These are phyloP conservation scores for Candida pseudoviswanathii DNA, from an alignment of 1,139 yeast species.

Conservation along the genomic window DNA sequence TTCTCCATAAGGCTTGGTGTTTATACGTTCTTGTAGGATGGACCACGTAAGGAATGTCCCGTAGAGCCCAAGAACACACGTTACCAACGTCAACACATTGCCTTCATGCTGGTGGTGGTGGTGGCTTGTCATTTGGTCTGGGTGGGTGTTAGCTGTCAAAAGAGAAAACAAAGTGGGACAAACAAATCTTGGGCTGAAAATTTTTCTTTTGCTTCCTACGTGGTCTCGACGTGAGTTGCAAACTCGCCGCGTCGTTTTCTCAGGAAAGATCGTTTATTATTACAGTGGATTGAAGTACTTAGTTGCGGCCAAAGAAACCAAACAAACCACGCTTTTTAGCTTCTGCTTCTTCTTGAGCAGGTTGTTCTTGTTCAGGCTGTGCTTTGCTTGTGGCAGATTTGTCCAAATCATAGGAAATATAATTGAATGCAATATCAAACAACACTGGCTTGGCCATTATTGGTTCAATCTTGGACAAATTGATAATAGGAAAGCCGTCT, in stretches of 20 bases:
- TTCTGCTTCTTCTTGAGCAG: slow-evolving; percentile 23
- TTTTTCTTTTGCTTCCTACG: background rate
- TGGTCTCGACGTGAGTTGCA: too few relatives aligned
- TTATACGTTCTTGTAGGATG: slow-evolving; percentile 82
- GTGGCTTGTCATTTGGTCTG: background rate
- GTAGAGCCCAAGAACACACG: slow-evolving; percentile 76
- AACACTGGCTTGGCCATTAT: slow-evolving; percentile 82
- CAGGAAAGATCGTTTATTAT: background rate
- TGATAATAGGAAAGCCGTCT: slow-evolving; percentile 45
- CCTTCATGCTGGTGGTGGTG: slow-evolving; percentile 8
- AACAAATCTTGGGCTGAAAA: background rate
- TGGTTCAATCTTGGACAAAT: slow-evolving; percentile 51
- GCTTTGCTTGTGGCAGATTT: slow-evolving; percentile 2
- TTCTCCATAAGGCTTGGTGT: slow-evolving; percentile 74
- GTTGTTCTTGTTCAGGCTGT: background rate
- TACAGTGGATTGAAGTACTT: background rate
- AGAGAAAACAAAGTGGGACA: background rate
- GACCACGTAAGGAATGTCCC: slow-evolving; percentile 91
- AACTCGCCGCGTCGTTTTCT: too few relatives aligned
- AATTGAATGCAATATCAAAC: slow-evolving; percentile 87
- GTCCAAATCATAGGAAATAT: slow-evolving; percentile 49
- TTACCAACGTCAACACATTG: slow-evolving; percentile 33
- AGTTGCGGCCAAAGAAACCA: slow-evolving; percentile 44
- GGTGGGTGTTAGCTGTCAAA: background rate
- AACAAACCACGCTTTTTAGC: slow-evolving; percentile 36